Percentiles rank a stretch among this genome's conserved stretches.
Conservation (phyloP, 345 rosid genomes). For the thale cress (Arabidopsis thaliana) region TAIR10.1 NC_003074.8:19687501-19688000, state of each 20-base stretch:
- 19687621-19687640: not conserved
- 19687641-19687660: too few relatives aligned
- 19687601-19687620: not conserved
- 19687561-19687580: too few relatives aligned
- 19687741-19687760: slow-evolving; percentile 14
- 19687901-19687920: not conserved
- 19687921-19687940: slow-evolving; percentile 5
- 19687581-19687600: not conserved
- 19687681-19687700: slow-evolving; percentile 17
- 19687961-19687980: slow-evolving; percentile 45
- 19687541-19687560: too few relatives aligned
- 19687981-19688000: slow-evolving; percentile 30
- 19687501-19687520: not conserved
- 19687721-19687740: slow-evolving; percentile 5
- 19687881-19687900: not conserved
- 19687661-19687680: not conserved
- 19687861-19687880: slow-evolving; percentile 15
- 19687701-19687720: not conserved
- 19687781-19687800: not conserved
- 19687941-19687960: not conserved
- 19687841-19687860: not conserved
- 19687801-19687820: not conserved
- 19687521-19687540: too few relatives aligned
- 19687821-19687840: slow-evolving; percentile 5
- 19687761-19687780: not conserved